Evolutionary conservation across 73 alveolate species (phyloP).

Genomic region (Blepharisma japonicum): DNA sequence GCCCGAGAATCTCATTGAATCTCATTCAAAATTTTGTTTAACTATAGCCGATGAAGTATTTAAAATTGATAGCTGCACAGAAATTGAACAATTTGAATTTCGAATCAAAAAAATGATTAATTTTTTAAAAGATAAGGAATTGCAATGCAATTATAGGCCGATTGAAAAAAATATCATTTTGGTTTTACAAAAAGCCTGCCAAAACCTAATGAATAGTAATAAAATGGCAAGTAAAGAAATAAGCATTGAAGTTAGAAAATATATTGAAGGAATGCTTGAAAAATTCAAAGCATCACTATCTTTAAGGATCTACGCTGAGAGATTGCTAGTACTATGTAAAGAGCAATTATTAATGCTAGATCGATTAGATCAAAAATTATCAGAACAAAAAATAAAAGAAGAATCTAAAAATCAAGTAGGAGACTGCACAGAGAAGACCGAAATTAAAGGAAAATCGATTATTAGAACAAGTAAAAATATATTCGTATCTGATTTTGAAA

Average conservation of each 20-base stretch:
- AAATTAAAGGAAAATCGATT: neutral
- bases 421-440: neutral
- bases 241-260: neutral
- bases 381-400: neutral
- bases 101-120: neutral
- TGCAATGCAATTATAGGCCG: neutral
- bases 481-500: neutral
- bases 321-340: neutral
- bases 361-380: neutral
- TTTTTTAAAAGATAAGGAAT: neutral
- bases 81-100: neutral
- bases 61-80: neutral
- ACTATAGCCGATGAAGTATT: neutral
- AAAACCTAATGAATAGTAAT: neutral
- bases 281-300: neutral
- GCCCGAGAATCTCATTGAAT: neutral
- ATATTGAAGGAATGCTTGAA: neutral
- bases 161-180: neutral
- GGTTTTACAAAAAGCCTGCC: neutral
- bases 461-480: neutral
- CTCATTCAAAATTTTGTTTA: neutral
- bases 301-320: neutral
- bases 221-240: neutral
- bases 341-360: neutral
- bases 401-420: neutral